These are phyloP conservation scores for Bipolaris zeicola DNA, from an alignment of 2,329 filamentous ascomycete genomes.

Conservation along the genomic window DNA sequence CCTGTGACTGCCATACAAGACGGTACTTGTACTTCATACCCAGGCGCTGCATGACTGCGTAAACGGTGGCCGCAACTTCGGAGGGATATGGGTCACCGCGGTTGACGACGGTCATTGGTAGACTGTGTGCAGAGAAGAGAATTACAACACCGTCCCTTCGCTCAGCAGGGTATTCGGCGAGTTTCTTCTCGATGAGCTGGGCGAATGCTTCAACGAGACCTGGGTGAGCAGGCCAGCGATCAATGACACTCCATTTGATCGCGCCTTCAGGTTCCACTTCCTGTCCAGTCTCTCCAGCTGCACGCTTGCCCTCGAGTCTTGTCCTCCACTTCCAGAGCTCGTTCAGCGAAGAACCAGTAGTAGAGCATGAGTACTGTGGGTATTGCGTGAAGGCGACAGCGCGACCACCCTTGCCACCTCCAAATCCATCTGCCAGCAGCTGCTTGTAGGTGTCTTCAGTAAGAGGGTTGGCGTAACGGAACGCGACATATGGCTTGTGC, in stretches of 20 bases:
- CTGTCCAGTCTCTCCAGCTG: conserved; percentile 47
- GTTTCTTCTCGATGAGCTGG: conserved; percentile 84
- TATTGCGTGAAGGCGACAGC: conserved; percentile 98
- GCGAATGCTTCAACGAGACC: conserved; percentile 93
- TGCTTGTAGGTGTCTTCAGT: conserved; percentile 92
- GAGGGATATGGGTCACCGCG: conserved; percentile 94
- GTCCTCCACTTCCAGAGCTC: conserved; percentile 98
- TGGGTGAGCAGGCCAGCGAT: conserved; percentile 91
- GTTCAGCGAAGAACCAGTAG: conserved; percentile 93
- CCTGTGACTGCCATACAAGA: conserved; percentile 97
- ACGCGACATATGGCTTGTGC: conserved; percentile 96
- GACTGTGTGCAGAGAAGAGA: conserved; percentile 91
- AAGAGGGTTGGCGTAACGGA: conserved; percentile 90
- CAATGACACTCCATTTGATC: conserved; percentile 96
- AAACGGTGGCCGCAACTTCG: conserved; percentile 93
- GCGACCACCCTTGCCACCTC: conserved; percentile 83
- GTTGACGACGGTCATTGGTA: conserved; percentile 98
- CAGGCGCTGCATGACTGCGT: conserved; percentile 93
- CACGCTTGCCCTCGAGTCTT: conserved; percentile 78
- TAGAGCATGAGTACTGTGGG: conserved; percentile 97
- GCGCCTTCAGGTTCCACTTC: conserved; percentile 64
- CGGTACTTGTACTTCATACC: conserved; percentile 89
- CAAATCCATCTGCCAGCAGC: conserved; percentile 87
- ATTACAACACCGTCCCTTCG: conserved; percentile 80
- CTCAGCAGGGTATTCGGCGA: conserved; percentile 83